A percentile compares a stretch with the other conserved stretches of the same genome.
Evolutionary conservation across 2,329 filamentous ascomycete species (phyloP).

Genomic region (Pleurostoma richardsiae): DNA sequence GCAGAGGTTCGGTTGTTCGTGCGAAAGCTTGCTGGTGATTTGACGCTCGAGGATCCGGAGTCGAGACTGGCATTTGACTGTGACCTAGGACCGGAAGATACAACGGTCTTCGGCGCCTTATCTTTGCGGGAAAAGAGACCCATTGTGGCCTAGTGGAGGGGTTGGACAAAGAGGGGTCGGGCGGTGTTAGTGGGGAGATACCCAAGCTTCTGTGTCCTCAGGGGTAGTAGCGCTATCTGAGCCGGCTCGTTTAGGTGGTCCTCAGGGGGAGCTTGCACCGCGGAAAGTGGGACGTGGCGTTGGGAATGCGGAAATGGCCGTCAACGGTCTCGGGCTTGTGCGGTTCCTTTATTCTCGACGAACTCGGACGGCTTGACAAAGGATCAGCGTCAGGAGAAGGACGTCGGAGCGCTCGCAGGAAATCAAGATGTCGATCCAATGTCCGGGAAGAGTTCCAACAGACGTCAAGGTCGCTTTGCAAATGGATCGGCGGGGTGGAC

Average conservation of each 20-base stretch:
- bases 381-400: too few species aligned
- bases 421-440: too few species aligned
- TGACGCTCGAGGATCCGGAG: constrained; percentile 44
- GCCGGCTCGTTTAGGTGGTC: not conserved
- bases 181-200: not conserved
- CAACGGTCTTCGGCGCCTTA: constrained; percentile 33
- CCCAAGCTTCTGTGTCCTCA: not conserved
- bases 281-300: too few species aligned
- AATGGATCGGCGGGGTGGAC: too few species aligned
- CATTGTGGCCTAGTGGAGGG: constrained; percentile 30
- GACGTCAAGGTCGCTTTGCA: too few species aligned
- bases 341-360: too few species aligned
- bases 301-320: too few species aligned
- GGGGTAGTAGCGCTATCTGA: not conserved
- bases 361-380: too few species aligned
- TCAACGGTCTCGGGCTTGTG: too few species aligned
- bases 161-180: not conserved
- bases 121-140: constrained; percentile 53
- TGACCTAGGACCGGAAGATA: constrained; percentile 34
- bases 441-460: too few species aligned
- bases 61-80: constrained; percentile 46
- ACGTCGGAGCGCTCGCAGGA: too few species aligned
- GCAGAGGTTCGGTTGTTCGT: constrained; percentile 45
- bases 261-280: not conserved
- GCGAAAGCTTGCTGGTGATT: constrained; percentile 30